Conservation (phyloP, 2,329 filamentous ascomycete species). For the Xylariomycetidae sp. region DNA sequence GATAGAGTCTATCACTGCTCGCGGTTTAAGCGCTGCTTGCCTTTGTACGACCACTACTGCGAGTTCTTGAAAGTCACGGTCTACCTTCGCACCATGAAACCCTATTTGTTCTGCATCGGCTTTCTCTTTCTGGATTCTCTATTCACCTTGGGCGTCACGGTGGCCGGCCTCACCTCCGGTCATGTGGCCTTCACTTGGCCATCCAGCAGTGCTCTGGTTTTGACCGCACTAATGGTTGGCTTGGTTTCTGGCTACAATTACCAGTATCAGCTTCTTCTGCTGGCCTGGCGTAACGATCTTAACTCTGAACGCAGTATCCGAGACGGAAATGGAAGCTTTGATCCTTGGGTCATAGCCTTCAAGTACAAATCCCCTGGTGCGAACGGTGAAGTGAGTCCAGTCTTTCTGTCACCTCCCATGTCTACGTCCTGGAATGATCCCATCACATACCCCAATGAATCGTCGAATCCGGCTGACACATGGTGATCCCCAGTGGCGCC, state of each 20-base stretch:
- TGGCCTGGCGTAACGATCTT: neutral
- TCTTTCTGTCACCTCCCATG: conserved; percentile 3
- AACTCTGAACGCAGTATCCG: neutral
- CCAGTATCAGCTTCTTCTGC: neutral
- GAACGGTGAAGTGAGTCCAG: conserved; percentile 1
- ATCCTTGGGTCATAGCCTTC: no score
- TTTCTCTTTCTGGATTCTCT: conserved; percentile 11
- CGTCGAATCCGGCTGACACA: neutral
- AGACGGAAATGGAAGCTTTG: neutral
- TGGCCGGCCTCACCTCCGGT: conserved; percentile 1
- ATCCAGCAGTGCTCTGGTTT: conserved; percentile 1
- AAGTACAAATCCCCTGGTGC: conserved; percentile 6
- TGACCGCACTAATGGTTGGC: neutral
- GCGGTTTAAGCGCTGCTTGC: conserved; percentile 5
- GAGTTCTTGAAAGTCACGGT: conserved; percentile 5
- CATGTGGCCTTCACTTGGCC: neutral
- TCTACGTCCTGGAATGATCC: conserved; percentile 1
- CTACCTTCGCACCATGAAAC: conserved; percentile 15
- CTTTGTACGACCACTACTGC: conserved; percentile 14
- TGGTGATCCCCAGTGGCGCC: neutral
- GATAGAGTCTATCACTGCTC: conserved; percentile 14
- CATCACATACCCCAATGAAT: neutral
- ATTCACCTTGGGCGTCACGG: conserved; percentile 5
- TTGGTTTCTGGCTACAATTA: neutral
- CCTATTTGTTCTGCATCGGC: conserved; percentile 9